Evolutionary conservation across 495 filamentous ascomycete species (phyloP).

Genomic region (Pyronema omphalodes): DNA sequence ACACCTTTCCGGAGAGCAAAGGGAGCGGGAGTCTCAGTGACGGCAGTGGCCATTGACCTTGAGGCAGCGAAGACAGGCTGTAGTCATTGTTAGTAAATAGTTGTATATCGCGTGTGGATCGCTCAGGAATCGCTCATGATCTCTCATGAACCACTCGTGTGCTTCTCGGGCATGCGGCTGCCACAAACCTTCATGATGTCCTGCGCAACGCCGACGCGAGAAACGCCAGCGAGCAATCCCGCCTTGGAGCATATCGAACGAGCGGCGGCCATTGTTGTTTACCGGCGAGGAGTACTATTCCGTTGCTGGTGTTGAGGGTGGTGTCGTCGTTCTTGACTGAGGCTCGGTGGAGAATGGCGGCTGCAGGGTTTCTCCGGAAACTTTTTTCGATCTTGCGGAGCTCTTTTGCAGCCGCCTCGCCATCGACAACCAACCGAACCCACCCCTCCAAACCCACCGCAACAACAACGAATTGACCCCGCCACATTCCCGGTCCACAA

Average conservation of each 20-base stretch:
- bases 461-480: neutral
- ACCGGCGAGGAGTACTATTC: neutral
- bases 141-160: too few species aligned
- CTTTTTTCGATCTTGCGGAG: conserved; percentile 8
- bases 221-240: conserved; percentile 1
- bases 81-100: neutral
- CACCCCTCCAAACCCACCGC: neutral
- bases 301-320: neutral
- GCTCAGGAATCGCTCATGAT: too few species aligned
- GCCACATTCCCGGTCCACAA: neutral
- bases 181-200: conserved; percentile 11
- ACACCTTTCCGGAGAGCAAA: conserved; percentile 19
- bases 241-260: conserved; percentile 5
- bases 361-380: conserved; percentile 13
- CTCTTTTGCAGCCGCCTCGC: conserved; percentile 1
- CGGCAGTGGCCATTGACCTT: conserved; percentile 45
- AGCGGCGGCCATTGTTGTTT: conserved; percentile 8
- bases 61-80: neutral
- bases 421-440: neutral
- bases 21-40: conserved; percentile 5
- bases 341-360: conserved; percentile 1
- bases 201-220: neutral
- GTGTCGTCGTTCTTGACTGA: neutral
- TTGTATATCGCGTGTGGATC: neutral
- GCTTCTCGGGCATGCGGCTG: neutral